These are phyloP conservation scores for Choricystis sp. DNA, from an alignment of 139 green algal genomes.

Conservation along the genomic window DNA sequence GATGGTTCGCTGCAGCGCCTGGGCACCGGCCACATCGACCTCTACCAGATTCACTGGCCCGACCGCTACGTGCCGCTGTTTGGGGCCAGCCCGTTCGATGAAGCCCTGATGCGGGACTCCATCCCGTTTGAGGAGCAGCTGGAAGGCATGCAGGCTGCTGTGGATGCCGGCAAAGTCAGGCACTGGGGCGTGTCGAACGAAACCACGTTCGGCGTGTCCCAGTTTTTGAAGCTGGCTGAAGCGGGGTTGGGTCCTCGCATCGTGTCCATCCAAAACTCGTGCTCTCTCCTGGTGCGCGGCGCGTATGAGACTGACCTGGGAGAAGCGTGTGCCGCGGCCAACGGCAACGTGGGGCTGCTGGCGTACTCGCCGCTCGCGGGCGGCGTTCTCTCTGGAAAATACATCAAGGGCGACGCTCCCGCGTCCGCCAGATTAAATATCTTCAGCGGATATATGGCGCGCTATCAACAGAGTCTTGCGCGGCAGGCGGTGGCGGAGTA, in stretches of 20 bases:
- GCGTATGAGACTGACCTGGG: slow-evolving; percentile 75
- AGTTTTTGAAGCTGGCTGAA: slow-evolving; percentile 39
- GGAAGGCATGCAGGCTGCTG: slow-evolving; percentile 46
- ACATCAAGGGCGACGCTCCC: slow-evolving; percentile 19
- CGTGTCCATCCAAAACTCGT: slow-evolving; percentile 64
- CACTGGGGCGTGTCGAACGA: slow-evolving; percentile 83
- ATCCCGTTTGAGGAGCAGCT: slow-evolving; percentile 84
- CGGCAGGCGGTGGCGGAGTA: slow-evolving; percentile 49
- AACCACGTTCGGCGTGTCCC: slow-evolving; percentile 67
- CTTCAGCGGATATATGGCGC: slow-evolving; percentile 56
- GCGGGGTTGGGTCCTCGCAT: slow-evolving; percentile 43
- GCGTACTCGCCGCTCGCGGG: slow-evolving; percentile 63
- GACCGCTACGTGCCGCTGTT: slow-evolving; percentile 55
- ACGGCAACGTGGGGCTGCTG: slow-evolving; percentile 65
- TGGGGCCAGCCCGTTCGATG: slow-evolving; percentile 46
- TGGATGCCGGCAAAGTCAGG: slow-evolving; percentile 74
- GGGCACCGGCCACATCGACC: slow-evolving; percentile 69
- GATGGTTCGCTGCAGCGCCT: slow-evolving; percentile 48
- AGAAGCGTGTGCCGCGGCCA: slow-evolving; percentile 31
- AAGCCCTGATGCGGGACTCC: slow-evolving; percentile 21
- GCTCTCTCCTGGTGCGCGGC: slow-evolving; percentile 40
- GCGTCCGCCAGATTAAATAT: slow-evolving; percentile 48
- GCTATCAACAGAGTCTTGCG: slow-evolving; percentile 34
- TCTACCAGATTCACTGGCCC: slow-evolving; percentile 73
- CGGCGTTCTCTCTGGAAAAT: slow-evolving; percentile 49